These are phyloP conservation scores for Citrus trifoliata DNA, from an alignment of 345 rosid genomes.

Conservation along the genomic window DNA sequence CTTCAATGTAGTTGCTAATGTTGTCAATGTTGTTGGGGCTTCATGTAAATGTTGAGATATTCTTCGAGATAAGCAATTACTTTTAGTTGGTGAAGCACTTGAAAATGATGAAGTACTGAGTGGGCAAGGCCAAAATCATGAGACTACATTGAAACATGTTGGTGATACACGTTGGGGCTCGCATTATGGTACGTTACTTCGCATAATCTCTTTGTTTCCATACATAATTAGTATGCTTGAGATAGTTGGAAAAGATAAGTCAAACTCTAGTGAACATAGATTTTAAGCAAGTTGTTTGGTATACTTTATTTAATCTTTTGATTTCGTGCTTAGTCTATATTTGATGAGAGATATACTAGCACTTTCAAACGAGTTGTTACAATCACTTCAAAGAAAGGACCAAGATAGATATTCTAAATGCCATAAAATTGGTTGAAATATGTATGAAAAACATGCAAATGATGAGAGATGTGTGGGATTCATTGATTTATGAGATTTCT, in stretches of 20 bases:
- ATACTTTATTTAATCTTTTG: background rate
- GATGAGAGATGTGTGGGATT: constrained; percentile 6
- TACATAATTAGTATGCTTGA: background rate
- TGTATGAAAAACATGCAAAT: background rate
- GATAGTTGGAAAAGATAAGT: background rate
- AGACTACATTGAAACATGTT: background rate
- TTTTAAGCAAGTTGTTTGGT: background rate
- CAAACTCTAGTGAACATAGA: background rate
- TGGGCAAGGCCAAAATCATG: background rate
- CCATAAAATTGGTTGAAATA: background rate
- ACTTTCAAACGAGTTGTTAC: background rate
- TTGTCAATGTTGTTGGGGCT: background rate
- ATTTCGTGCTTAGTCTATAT: background rate
- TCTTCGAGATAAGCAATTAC: background rate
- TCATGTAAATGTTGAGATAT: background rate
- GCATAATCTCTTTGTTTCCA: background rate
- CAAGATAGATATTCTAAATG: too few species aligned
- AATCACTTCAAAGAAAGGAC: too few species aligned
- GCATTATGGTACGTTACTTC: background rate
- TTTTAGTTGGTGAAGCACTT: background rate
- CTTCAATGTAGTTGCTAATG: background rate
- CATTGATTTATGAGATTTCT: background rate
- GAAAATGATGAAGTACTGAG: background rate
- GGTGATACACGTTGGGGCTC: constrained; percentile 4
- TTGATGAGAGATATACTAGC: constrained; percentile 2